phyloP scores from a whole-genome alignment of 129 eudicot species.

The Heracleum sosnowskyi region DNA sequence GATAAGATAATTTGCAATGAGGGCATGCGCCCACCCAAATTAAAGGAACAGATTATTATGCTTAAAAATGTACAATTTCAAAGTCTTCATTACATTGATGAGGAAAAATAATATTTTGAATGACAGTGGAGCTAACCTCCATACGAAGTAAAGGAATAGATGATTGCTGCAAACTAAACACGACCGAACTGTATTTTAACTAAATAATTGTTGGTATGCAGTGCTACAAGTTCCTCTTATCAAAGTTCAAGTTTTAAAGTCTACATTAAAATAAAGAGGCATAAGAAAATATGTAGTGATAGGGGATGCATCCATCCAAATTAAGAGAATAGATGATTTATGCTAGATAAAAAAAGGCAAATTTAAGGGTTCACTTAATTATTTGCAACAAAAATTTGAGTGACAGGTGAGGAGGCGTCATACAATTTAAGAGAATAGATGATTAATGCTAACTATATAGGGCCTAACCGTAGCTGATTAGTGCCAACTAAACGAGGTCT shows the following conservation, averaged over 20 bases:
- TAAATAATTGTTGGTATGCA: neutral
- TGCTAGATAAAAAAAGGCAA: neutral
- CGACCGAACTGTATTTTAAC: neutral
- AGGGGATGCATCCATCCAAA: neutral
- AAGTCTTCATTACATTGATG: neutral
- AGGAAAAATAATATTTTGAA: no score
- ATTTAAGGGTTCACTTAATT: neutral
- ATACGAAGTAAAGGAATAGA: neutral
- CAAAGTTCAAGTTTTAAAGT: no score
- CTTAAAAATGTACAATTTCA: no score
- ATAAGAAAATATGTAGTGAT: neutral
- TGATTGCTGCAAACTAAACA: neutral
- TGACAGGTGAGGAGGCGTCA: neutral
- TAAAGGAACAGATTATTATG: neutral
- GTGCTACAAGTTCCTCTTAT: neutral
- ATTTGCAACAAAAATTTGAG: neutral
- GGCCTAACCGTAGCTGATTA: neutral
- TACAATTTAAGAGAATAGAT: neutral
- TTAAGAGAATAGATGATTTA: neutral
- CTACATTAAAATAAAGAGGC: neutral
- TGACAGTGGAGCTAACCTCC: neutral
- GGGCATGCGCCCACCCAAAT: neutral
- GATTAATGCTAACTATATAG: neutral
- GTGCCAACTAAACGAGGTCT: neutral
- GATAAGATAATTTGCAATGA: neutral